Conservation (phyloP, 441 rosid genomes). For the Melastoma candidum region DNA sequence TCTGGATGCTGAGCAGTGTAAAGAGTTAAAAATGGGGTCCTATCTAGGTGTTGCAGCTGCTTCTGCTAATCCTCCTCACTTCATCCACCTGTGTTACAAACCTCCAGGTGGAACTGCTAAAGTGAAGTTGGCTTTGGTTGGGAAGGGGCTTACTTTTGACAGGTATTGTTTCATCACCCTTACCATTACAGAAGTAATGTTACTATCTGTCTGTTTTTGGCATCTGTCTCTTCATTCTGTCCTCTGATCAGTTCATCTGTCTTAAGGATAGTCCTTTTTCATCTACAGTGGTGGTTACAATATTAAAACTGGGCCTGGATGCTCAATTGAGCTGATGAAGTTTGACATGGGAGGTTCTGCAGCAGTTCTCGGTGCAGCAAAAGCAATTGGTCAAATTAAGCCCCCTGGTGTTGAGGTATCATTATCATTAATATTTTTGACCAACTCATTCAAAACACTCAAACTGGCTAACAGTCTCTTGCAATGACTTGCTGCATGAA, state of each 20-base stretch:
- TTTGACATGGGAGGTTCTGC: slow-evolving; percentile 96
- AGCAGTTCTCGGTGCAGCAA: slow-evolving; percentile 90
- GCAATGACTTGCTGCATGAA: too few relatives aligned
- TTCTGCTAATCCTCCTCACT: slow-evolving; percentile 77
- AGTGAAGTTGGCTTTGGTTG: slow-evolving; percentile 79
- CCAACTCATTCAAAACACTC: too few relatives aligned
- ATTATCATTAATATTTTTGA: too few relatives aligned
- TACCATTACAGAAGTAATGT: background rate
- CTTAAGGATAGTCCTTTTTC: slow-evolving; percentile 6
- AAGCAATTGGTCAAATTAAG: slow-evolving; percentile 81
- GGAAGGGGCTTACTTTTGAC: slow-evolving; percentile 93
- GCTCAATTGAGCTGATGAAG: slow-evolving; percentile 80
- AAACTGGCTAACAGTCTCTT: too few relatives aligned
- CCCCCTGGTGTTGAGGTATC: slow-evolving; percentile 84
- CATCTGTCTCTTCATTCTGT: background rate
- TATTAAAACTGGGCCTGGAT: slow-evolving; percentile 88
- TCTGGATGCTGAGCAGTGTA: slow-evolving; percentile 59
- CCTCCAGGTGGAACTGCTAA: slow-evolving; percentile 64
- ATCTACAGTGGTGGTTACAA: slow-evolving; percentile 83
- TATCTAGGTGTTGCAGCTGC: slow-evolving; percentile 89
- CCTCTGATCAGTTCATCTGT: slow-evolving; percentile 9
- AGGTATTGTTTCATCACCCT: slow-evolving; percentile 29
- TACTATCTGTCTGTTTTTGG: background rate
- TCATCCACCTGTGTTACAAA: slow-evolving; percentile 77
- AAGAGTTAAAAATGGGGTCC: slow-evolving; percentile 90